Percentiles rank a stretch among this genome's conserved stretches.
Conservation (phyloP, 1,284 basidiomycete genomes). For the Xerocomus minutiporus region DNA sequence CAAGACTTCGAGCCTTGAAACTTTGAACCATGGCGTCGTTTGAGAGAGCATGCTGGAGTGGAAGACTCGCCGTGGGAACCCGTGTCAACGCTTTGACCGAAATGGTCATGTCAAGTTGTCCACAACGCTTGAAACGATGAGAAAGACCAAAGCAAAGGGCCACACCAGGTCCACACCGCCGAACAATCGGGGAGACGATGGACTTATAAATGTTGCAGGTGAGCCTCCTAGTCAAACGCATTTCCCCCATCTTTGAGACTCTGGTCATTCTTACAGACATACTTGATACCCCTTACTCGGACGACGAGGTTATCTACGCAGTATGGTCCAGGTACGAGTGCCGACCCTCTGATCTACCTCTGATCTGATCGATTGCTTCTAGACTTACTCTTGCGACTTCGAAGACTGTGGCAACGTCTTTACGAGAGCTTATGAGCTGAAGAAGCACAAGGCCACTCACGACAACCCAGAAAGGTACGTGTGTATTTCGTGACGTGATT, state of each 20-base stretch:
- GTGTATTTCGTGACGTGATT: not conserved
- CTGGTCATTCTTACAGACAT: constrained; percentile 11
- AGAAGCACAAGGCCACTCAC: constrained; percentile 22
- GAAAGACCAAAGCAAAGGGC: not conserved
- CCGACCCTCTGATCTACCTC: not conserved
- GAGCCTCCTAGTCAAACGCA: not conserved
- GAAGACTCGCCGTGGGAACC: constrained; percentile 11
- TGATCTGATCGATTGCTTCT: not conserved
- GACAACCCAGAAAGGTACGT: constrained; percentile 15
- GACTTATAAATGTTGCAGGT: not conserved
- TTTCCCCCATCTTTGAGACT: not conserved
- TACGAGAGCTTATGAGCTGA: constrained; percentile 18
- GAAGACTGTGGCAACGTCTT: constrained; percentile 16
- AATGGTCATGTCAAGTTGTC: not conserved
- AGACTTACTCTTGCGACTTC: constrained; percentile 16
- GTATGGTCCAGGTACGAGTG: constrained; percentile 14
- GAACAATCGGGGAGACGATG: not conserved
- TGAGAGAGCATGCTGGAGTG: constrained; percentile 21
- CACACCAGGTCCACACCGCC: not conserved
- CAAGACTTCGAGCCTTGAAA: constrained; percentile 63
- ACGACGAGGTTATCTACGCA: not conserved
- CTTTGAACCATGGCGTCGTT: constrained; percentile 37
- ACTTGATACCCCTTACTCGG: not conserved
- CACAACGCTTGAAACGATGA: not conserved
- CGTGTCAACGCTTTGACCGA: not conserved